Evolutionary conservation across 495 filamentous ascomycete species (phyloP).

Genomic region (Pyronema domesticum): DNA sequence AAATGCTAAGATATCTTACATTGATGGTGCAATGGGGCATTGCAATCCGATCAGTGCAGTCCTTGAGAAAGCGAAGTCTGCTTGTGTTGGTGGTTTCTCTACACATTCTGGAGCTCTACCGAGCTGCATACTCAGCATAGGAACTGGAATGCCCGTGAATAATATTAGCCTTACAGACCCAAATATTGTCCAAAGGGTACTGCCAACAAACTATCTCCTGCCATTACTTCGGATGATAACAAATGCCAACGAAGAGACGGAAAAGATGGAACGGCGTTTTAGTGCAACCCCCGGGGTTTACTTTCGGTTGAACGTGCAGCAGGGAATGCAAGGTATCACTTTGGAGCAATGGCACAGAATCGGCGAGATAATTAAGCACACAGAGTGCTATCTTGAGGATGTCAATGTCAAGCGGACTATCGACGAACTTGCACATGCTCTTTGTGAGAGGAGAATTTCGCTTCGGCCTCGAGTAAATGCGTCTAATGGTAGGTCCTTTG

Average conservation of each 20-base stretch:
- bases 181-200: neutral
- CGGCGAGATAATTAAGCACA: neutral
- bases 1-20: constrained; percentile 9
- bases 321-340: constrained; percentile 32
- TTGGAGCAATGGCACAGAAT: constrained; percentile 30
- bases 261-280: neutral
- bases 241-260: constrained; percentile 8
- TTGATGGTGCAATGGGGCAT: constrained; percentile 23
- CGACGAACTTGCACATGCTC: too few relatives aligned
- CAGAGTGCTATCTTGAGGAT: constrained; percentile 1
- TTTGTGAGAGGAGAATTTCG: too few relatives aligned
- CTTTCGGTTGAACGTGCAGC: constrained; percentile 8
- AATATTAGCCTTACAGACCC: constrained; percentile 10
- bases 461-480: too few relatives aligned
- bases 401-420: constrained; percentile 1
- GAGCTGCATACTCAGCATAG: constrained; percentile 23
- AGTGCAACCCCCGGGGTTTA: neutral
- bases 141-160: constrained; percentile 15
- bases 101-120: too few relatives aligned
- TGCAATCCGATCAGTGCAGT: constrained; percentile 24
- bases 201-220: constrained; percentile 7
- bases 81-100: neutral
- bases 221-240: constrained; percentile 15
- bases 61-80: constrained; percentile 14
- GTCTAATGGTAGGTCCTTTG: too few relatives aligned